Evolutionary conservation across 169 alveolate species (phyloP).

Genomic region (Cystoisospora suis): DNA sequence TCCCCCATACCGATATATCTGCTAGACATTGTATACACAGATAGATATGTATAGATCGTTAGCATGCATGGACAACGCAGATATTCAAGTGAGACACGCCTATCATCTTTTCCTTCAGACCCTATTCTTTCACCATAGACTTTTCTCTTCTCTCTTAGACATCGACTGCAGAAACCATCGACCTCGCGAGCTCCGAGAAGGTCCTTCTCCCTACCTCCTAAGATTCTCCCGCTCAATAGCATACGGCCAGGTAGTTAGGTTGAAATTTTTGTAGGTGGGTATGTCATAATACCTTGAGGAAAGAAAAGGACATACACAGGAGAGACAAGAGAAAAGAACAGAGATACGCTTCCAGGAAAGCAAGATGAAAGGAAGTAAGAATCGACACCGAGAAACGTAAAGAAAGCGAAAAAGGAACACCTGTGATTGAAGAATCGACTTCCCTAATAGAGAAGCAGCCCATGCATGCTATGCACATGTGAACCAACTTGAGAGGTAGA

Average conservation of each 20-base stretch:
- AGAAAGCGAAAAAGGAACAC: not conserved
- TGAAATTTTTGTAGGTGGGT: slow-evolving; percentile 53
- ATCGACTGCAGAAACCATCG: too few relatives aligned
- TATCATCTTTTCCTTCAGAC: too few relatives aligned
- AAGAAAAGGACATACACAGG: not conserved
- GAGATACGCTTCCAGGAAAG: not conserved
- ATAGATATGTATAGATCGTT: not conserved
- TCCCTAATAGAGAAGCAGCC: too few relatives aligned
- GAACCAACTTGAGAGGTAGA: too few relatives aligned
- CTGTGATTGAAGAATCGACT: not conserved
- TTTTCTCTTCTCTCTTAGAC: too few relatives aligned
- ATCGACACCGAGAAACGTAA: not conserved
- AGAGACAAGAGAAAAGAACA: not conserved
- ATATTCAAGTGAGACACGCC: not conserved
- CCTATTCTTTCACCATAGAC: too few relatives aligned
- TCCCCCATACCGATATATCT: not conserved
- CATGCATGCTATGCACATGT: not conserved
- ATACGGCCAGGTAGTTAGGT: slow-evolving; percentile 53
- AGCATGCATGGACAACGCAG: not conserved
- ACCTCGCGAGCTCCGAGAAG: too few relatives aligned
- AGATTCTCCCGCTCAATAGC: slow-evolving; percentile 57
- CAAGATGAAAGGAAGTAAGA: not conserved
- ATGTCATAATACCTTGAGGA: slow-evolving; percentile 46
- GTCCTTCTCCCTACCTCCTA: slow-evolving; percentile 14
- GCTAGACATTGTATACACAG: not conserved